These are phyloP conservation scores for Aspergillus melleus DNA, from an alignment of 2,329 filamentous ascomycete species.

Conservation along the genomic window DNA sequence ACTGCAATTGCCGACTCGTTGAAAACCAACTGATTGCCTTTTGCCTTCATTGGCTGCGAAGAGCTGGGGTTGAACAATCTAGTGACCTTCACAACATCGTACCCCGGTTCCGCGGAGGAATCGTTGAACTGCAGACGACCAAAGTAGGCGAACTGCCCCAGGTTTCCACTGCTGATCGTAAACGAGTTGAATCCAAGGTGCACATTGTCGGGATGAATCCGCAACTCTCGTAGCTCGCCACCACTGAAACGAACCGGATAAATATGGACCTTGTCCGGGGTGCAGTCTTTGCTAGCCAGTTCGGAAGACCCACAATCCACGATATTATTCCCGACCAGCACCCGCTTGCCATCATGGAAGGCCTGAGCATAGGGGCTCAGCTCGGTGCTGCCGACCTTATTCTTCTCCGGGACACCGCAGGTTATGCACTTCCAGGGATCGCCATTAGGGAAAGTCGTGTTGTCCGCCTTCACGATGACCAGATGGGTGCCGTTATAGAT, in stretches of 20 bases:
- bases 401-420: constrained; percentile 42
- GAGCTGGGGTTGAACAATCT: constrained; percentile 30
- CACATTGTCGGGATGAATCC: constrained; percentile 47
- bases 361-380: constrained; percentile 45
- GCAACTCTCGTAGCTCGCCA: constrained; percentile 43
- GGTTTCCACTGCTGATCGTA: constrained; percentile 19
- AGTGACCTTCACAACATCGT: constrained; percentile 45
- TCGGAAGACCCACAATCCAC: constrained; percentile 40
- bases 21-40: constrained; percentile 30
- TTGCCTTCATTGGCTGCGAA: constrained; percentile 18
- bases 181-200: constrained; percentile 49
- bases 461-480: constrained; percentile 47
- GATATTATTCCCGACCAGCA: constrained; percentile 29
- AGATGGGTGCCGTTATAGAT: constrained; percentile 46
- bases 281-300: constrained; percentile 40
- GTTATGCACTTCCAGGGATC: constrained; percentile 52
- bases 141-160: constrained; percentile 35
- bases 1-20: constrained; percentile 36
- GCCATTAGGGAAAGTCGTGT: constrained; percentile 44
- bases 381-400: constrained; percentile 24
- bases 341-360: constrained; percentile 41
- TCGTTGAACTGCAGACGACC: constrained; percentile 45
- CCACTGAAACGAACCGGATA: constrained; percentile 46
- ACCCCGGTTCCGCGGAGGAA: constrained; percentile 32
- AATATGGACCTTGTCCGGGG: constrained; percentile 37